A percentile compares a stretch with the other conserved stretches of the same genome.
phyloP scores from a whole-genome alignment of 441 rosid species.

The Adansonia rubrostipa region DNA sequence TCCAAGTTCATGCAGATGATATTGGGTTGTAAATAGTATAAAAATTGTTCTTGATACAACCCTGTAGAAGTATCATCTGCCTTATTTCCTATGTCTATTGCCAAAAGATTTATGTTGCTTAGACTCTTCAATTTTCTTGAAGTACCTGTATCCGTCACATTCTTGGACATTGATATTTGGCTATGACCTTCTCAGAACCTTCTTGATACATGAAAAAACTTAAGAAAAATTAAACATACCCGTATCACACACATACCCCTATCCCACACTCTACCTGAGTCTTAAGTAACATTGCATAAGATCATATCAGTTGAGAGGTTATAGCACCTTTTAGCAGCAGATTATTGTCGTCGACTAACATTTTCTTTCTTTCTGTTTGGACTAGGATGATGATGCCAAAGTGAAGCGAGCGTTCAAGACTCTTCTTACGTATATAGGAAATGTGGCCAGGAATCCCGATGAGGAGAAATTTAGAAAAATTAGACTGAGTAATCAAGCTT shows the following conservation, averaged over 20 bases:
- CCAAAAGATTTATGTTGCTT: too few species aligned
- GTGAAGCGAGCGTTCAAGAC: constrained; percentile 96
- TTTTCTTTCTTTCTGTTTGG: constrained; percentile 3
- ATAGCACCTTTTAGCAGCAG: background rate
- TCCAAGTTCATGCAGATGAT: background rate
- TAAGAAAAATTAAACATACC: too few species aligned
- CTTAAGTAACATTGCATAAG: background rate
- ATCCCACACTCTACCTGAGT: too few species aligned
- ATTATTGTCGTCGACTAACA: background rate
- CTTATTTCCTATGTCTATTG: background rate
- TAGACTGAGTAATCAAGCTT: constrained; percentile 78
- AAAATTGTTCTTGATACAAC: background rate
- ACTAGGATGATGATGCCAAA: constrained; percentile 85
- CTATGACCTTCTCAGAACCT: too few species aligned
- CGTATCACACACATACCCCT: too few species aligned
- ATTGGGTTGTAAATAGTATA: background rate
- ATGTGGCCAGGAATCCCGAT: constrained; percentile 82
- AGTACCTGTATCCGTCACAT: too few species aligned
- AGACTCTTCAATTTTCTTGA: too few species aligned
- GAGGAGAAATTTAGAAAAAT: constrained; percentile 97
- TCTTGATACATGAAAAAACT: too few species aligned
- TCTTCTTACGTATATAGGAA: constrained; percentile 84
- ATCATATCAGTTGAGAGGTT: background rate
- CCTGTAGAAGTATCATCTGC: background rate
- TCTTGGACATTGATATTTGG: too few species aligned